Conservation (phyloP, 805 yeast species). For the Sungouiozyma ichnusensis region DNA sequence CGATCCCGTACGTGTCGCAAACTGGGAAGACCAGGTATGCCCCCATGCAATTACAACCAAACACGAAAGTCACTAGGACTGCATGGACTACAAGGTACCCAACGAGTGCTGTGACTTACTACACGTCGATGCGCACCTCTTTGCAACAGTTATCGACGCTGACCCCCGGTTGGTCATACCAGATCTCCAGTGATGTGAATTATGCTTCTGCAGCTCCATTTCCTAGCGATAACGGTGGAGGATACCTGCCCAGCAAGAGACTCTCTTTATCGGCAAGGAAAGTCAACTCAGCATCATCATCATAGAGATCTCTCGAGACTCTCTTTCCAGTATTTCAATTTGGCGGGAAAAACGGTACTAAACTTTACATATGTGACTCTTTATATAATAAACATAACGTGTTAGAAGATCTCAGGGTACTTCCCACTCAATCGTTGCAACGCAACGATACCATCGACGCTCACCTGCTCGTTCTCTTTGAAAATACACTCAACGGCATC, state of each 20-base stretch:
- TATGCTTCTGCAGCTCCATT: constrained; percentile 61
- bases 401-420: constrained; percentile 25
- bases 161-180: constrained; percentile 80
- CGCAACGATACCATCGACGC: constrained; percentile 26
- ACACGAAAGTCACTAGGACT: constrained; percentile 51
- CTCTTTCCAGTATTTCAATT: no score
- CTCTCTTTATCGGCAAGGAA: constrained; percentile 28
- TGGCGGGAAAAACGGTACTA: no score
- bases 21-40: constrained; percentile 74
- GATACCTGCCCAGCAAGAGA: constrained; percentile 53
- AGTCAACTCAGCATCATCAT: constrained; percentile 9
- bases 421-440: constrained; percentile 21
- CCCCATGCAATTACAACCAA: constrained; percentile 91
- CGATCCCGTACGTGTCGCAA: constrained; percentile 65
- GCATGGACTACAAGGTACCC: constrained; percentile 59
- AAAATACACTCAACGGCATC: constrained; percentile 25
- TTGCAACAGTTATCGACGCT: constrained; percentile 45
- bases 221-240: constrained; percentile 49
- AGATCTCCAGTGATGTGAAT: constrained; percentile 52
- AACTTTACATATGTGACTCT: no score
- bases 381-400: background rate
- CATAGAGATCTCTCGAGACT: background rate
- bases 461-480: constrained; percentile 20
- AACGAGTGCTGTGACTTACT: constrained; percentile 58
- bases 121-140: constrained; percentile 32